Percentiles rank a stretch among this genome's conserved stretches.
Conservation (phyloP, 768 basidiomycete genomes). For the Gymnopilus dilepis region DNA sequence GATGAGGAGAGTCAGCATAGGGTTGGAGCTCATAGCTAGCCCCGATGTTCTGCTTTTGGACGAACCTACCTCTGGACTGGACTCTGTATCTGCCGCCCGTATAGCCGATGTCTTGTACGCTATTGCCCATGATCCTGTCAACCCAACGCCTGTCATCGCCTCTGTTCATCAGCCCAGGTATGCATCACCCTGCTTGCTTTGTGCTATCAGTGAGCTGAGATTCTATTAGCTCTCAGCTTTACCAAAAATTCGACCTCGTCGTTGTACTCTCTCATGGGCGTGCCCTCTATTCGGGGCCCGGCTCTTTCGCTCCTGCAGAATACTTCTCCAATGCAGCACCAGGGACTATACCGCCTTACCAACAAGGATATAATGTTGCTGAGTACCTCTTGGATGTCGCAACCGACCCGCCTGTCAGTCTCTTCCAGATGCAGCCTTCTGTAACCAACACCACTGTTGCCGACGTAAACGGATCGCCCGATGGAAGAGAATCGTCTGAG, state of each 20-base stretch:
- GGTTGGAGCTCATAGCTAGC: conserved; percentile 82
- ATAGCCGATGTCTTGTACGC: conserved; percentile 78
- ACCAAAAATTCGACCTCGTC: conserved; percentile 84
- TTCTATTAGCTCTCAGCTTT: conserved; percentile 69
- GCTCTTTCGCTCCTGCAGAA: conserved; percentile 69
- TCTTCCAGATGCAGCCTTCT: conserved; percentile 42
- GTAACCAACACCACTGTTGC: conserved; percentile 1
- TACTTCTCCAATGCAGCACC: conserved; percentile 60
- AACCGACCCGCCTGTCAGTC: conserved; percentile 58
- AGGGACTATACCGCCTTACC: conserved; percentile 54
- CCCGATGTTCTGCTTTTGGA: conserved; percentile 89
- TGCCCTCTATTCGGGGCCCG: conserved; percentile 80
- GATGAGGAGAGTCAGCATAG: conserved; percentile 89
- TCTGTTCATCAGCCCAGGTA: conserved; percentile 91
- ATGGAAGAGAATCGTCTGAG: neutral
- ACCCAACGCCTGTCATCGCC: conserved; percentile 82
- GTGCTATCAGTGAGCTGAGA: neutral
- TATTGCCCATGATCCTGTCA: conserved; percentile 71
- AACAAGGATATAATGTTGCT: conserved; percentile 87
- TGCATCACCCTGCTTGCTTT: conserved; percentile 28
- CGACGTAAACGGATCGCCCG: neutral
- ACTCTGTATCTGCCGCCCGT: conserved; percentile 85
- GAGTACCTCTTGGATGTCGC: conserved; percentile 93
- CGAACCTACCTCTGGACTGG: conserved; percentile 83
- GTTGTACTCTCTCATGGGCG: conserved; percentile 79